Evolutionary conservation across 768 basidiomycete species (phyloP).

Genomic region (Tulasnella sp.): DNA sequence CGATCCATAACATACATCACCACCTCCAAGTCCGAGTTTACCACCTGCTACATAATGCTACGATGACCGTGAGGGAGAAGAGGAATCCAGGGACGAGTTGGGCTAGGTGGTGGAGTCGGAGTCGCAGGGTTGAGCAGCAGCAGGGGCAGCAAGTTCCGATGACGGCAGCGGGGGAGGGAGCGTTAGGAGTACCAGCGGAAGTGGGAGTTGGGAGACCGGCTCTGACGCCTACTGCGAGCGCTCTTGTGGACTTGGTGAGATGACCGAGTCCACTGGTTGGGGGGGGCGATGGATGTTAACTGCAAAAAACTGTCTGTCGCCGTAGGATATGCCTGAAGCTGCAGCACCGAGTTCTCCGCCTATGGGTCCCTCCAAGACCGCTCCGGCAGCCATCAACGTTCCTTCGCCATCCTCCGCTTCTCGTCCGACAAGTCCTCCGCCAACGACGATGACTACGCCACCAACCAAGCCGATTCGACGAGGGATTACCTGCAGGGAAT

Average conservation of each 20-base stretch:
- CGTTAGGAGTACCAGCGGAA: slow-evolving; percentile 21
- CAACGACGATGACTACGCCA: background rate
- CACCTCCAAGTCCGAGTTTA: too few species aligned
- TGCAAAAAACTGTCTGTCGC: background rate
- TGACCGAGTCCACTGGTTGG: slow-evolving; percentile 28
- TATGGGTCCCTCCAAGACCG: background rate
- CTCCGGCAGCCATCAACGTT: background rate
- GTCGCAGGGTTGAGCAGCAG: slow-evolving; percentile 24
- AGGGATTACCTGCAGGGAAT: slow-evolving; percentile 90
- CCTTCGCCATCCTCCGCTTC: background rate
- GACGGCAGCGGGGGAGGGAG: background rate
- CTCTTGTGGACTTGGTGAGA: background rate
- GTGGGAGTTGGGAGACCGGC: background rate
- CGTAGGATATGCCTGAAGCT: background rate
- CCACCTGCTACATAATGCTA: slow-evolving; percentile 41
- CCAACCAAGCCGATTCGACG: slow-evolving; percentile 82
- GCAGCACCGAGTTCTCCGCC: background rate
- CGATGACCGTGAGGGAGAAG: slow-evolving; percentile 26
- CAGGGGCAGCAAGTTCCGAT: background rate
- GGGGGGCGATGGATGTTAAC: background rate
- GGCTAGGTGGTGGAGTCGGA: slow-evolving; percentile 79
- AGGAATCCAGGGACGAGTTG: slow-evolving; percentile 46
- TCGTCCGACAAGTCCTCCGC: background rate
- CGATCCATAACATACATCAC: too few species aligned
- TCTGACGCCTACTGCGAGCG: background rate